Percentiles rank a stretch among this genome's conserved stretches.
Evolutionary conservation across 192 early-diverging fungal species (phyloP).

Genomic region (Coemansia sp.): DNA sequence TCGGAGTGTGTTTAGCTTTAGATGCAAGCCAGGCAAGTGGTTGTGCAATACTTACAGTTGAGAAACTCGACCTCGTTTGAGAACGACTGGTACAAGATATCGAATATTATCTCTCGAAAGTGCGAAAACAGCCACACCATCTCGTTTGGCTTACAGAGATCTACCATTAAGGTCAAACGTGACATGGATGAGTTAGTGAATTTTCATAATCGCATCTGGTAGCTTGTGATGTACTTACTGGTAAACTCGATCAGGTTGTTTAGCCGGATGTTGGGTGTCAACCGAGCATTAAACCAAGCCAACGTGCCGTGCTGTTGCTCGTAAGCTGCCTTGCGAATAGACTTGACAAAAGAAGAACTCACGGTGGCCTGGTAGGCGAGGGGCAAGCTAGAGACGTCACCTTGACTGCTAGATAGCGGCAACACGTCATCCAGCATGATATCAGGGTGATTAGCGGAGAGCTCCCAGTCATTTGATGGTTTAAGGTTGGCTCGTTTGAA

Average conservation of each 20-base stretch:
- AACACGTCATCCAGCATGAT: constrained; percentile 21
- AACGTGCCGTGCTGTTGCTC: constrained; percentile 8
- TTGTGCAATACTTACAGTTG: constrained; percentile 32
- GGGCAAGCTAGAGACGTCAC: constrained; percentile 24
- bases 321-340: constrained; percentile 9
- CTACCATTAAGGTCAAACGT: not conserved
- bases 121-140: constrained; percentile 35
- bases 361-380: constrained; percentile 24
- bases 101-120: constrained; percentile 30
- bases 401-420: constrained; percentile 19
- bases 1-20: not conserved
- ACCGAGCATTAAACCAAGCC: constrained; percentile 36
- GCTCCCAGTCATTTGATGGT: constrained; percentile 10
- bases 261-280: constrained; percentile 8
- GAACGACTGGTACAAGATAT: constrained; percentile 28
- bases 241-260: constrained; percentile 12
- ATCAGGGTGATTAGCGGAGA: constrained; percentile 22
- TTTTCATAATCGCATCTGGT: not conserved
- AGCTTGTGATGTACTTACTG: constrained; percentile 14
- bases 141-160: constrained; percentile 28
- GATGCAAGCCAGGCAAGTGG: not conserved
- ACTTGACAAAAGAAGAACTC: constrained; percentile 15
- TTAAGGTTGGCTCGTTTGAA: constrained; percentile 17
- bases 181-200: not conserved
- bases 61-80: constrained; percentile 17